Conservation (phyloP, 139 green algal species). For the Chlorella sp. region DNA sequence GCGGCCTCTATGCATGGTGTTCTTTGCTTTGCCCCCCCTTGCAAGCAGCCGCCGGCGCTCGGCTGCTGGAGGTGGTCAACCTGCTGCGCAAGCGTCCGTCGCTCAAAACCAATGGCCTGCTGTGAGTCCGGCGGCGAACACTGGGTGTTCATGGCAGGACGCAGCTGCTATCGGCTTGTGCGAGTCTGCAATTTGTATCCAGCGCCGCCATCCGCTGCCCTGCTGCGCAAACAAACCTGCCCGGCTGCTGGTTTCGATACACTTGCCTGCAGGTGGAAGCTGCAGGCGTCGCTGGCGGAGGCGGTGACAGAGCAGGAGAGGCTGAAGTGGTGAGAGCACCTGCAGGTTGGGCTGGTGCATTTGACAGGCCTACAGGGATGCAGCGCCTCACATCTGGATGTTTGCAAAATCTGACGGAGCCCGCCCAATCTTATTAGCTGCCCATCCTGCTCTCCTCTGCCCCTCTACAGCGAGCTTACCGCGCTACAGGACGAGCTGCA, state of each 20-base stretch:
- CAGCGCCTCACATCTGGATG: too few species aligned
- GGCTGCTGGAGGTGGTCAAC: conserved; percentile 7
- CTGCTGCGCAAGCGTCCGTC: conserved; percentile 27
- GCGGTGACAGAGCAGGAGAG: conserved; percentile 21
- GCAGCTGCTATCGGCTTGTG: too few species aligned
- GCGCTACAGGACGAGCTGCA: neutral
- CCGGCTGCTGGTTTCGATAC: too few species aligned
- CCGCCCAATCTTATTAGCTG: too few species aligned
- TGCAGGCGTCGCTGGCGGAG: conserved; percentile 30
- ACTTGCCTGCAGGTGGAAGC: conserved; percentile 10
- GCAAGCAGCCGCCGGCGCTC: neutral
- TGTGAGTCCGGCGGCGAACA: conserved; percentile 2
- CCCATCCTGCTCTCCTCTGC: neutral
- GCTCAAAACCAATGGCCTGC: conserved; percentile 8
- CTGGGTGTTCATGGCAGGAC: too few species aligned
- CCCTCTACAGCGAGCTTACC: neutral
- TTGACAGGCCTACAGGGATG: too few species aligned
- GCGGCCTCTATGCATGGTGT: too few species aligned
- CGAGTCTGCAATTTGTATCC: too few species aligned
- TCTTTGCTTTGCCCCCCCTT: neutral
- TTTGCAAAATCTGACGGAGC: too few species aligned
- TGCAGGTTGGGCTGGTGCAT: too few species aligned
- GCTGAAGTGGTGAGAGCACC: conserved; percentile 19
- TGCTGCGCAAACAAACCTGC: too few species aligned
- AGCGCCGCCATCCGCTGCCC: too few species aligned